Base-by-base conservation (phyloP, 768 basidiomycete species). In the Rhodotorula sphaerocarpa region DNA sequence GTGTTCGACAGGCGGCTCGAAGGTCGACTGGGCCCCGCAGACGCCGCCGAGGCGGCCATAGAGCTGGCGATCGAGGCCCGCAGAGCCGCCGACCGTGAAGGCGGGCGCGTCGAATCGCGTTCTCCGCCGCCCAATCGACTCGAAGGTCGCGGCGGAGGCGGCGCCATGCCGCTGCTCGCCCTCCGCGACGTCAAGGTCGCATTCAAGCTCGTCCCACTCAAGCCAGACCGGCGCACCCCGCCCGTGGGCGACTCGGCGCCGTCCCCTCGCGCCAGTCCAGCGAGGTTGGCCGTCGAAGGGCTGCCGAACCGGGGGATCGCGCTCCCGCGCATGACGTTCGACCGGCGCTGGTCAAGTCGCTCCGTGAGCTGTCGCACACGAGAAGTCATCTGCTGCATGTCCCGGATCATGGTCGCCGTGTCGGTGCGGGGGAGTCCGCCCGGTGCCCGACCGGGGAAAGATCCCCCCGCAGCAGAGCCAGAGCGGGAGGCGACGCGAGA, bases 301-400 rank as follows among this genome's bases (percentile, higher is more conserved):
- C 18, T 18, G 9, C 30, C 30, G 18, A 31, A 10, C 5, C 48
- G 31, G 3, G 59, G 59, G 25, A 61, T 66, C 47, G 55, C 55
- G 31, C 59, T 61, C 5, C 59, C 65, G 5, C 51, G 50, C 65
- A 61, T 66, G 41, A 61, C 65, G n/a, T 51, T 28, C n/a, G 45
- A 51, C 18, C 66, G 27, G 28, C 61, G 30, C 27, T 45, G 45
- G 28, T 67, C 66, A 7, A 67, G 46, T 16, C 66, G 33, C 21
- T 53, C 30, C 25, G 66, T 63, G 3, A 67, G 25, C 14, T 51
- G 53, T 21, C 56, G 59, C 20, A 60, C 61, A 5, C 66, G 57
- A 14, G 54, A 48, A 7, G 61, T 67, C 61, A 67, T 63, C 23
- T 50, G 44, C 50, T 60, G 57, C 66, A 63, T 67, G 41, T 67